phyloP scores from a whole-genome alignment of 257 asterid species.

The Linaria vulgaris region DNA sequence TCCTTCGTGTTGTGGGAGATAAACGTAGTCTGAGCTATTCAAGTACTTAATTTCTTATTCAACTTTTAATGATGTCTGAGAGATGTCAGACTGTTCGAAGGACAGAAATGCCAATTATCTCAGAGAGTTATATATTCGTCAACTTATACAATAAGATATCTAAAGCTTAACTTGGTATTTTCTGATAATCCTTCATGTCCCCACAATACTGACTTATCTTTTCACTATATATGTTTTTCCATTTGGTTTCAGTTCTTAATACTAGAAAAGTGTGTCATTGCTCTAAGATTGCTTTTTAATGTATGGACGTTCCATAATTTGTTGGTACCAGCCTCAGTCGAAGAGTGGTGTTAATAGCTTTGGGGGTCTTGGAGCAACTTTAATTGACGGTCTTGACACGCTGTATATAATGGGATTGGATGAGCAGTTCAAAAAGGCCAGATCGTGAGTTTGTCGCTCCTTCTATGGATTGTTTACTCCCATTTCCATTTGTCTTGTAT shows the following conservation, averaged over 20 bases:
- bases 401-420: slow-evolving; percentile 95
- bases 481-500: neutral
- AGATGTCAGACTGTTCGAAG: neutral
- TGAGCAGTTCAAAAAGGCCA: slow-evolving; percentile 92
- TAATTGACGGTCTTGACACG: slow-evolving; percentile 94
- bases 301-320: slow-evolving; percentile 24
- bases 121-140: too few species aligned
- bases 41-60: neutral
- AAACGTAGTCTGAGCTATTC: too few species aligned
- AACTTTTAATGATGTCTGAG: neutral
- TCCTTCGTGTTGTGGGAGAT: too few species aligned
- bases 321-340: slow-evolving; percentile 79
- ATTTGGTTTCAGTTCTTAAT: slow-evolving; percentile 11
- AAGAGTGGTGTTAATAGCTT: slow-evolving; percentile 91
- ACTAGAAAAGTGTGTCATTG: slow-evolving; percentile 12
- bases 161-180: too few species aligned
- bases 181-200: neutral
- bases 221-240: neutral
- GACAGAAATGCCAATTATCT: too few species aligned
- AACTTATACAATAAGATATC: too few species aligned
- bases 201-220: neutral
- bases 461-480: too few species aligned
- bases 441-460: slow-evolving; percentile 63
- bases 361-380: slow-evolving; percentile 99
- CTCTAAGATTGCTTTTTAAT: slow-evolving; percentile 19